A percentile compares a stretch with the other conserved stretches of the same genome.
phyloP scores from a whole-genome alignment of 2,329 filamentous ascomycete species.

The Curvularia verruculosa region DNA sequence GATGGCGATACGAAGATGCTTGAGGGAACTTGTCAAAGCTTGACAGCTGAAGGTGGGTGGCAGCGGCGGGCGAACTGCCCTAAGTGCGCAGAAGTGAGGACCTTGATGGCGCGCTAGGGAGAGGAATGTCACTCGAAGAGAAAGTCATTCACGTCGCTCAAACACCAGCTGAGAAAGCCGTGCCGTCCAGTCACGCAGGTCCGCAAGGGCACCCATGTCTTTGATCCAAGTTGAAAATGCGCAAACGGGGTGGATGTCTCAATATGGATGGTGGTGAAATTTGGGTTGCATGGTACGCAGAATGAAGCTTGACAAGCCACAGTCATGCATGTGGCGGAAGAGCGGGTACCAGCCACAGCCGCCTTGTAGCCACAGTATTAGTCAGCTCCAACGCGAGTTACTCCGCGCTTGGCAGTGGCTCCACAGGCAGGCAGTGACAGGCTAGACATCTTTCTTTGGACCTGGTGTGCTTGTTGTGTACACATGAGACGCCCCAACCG shows the following conservation, averaged over 20 bases:
- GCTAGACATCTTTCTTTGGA: not conserved
- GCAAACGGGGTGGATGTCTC: not conserved
- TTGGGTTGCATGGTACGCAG: not conserved
- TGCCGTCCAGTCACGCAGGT: not conserved
- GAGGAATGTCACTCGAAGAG: slow-evolving; percentile 3
- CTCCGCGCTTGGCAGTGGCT: not conserved
- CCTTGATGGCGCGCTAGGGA: slow-evolving; percentile 16
- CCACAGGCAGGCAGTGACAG: too few species aligned
- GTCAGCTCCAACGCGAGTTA: not conserved
- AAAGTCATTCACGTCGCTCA: not conserved
- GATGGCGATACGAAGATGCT: slow-evolving; percentile 9
- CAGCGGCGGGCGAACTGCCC: not conserved
- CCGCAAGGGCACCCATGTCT: not conserved
- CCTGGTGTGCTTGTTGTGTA: too few species aligned
- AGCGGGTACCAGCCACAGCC: not conserved
- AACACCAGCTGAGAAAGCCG: not conserved
- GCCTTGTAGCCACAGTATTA: not conserved
- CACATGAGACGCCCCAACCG: not conserved
- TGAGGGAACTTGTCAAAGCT: slow-evolving; percentile 1
- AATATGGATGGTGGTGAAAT: not conserved
- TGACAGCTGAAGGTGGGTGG: not conserved
- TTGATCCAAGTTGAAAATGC: too few species aligned
- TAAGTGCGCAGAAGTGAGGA: slow-evolving; percentile 8
- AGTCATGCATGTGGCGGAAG: not conserved
- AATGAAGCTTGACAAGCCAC: not conserved